Conservation (phyloP, 257 asterid species). For the Penstemon barbatus region DNA sequence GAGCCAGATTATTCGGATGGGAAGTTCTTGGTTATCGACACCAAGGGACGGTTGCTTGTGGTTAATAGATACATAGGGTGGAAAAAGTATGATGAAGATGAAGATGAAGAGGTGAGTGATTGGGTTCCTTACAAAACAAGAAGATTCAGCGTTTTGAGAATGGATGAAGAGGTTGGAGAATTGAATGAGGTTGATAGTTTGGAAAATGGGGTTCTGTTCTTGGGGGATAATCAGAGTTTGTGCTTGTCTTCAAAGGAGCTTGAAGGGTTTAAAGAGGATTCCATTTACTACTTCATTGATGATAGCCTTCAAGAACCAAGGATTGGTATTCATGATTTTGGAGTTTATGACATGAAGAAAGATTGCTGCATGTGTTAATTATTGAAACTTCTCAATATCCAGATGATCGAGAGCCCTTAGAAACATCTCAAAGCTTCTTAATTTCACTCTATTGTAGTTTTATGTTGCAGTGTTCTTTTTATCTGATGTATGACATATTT, state of each 20-base stretch:
- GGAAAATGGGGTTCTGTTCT: constrained; percentile 7
- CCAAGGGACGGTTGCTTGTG: constrained; percentile 1
- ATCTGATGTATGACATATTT: no score
- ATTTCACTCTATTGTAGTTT: background rate
- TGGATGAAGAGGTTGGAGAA: background rate
- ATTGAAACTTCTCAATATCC: background rate
- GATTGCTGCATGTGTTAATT: background rate
- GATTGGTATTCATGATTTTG: background rate
- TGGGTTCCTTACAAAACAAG: background rate
- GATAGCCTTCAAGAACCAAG: background rate
- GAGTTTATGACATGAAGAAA: background rate
- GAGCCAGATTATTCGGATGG: background rate
- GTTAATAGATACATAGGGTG: constrained; percentile 6
- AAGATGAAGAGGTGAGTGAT: background rate
- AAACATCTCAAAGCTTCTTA: no score
- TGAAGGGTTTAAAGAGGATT: background rate
- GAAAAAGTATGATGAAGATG: background rate
- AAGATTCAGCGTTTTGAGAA: background rate
- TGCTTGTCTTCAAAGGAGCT: constrained; percentile 2
- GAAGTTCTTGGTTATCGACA: constrained; percentile 9
- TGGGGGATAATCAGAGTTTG: constrained; percentile 18
- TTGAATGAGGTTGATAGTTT: background rate
- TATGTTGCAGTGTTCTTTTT: no score
- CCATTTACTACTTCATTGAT: constrained; percentile 7
- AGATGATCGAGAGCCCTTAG: background rate